Percentiles rank a stretch among this genome's conserved stretches.
Evolutionary conservation across 306 rosid genomes (phyloP).

Genomic region (Cercis canadensis): DNA sequence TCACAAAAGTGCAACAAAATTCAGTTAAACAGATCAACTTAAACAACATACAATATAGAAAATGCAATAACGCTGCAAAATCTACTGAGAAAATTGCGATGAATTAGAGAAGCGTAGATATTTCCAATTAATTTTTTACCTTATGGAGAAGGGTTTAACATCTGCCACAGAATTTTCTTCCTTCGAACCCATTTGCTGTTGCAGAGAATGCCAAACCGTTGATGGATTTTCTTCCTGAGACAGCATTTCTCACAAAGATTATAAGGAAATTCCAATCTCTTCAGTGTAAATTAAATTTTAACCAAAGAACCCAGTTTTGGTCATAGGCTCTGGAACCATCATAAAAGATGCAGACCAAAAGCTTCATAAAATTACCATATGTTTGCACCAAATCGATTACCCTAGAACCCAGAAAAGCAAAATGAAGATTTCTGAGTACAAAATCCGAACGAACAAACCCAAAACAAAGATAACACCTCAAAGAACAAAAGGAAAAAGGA

Average conservation of each 20-base stretch:
- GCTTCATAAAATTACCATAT: slow-evolving; percentile 22
- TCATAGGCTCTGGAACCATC: not conserved
- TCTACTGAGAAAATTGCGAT: not conserved
- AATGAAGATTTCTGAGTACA: slow-evolving; percentile 16
- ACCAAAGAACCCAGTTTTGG: slow-evolving; percentile 27
- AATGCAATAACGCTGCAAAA: slow-evolving; percentile 15
- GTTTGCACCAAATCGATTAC: not conserved
- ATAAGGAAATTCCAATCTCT: not conserved
- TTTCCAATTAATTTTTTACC: no score
- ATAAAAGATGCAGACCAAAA: slow-evolving; percentile 6
- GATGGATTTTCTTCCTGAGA: slow-evolving; percentile 37
- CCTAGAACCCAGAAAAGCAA: slow-evolving; percentile 24
- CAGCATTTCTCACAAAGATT: slow-evolving; percentile 11
- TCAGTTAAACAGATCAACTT: not conserved
- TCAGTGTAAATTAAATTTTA: not conserved
- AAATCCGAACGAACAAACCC: slow-evolving; percentile 30
- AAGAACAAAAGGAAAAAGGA: slow-evolving; percentile 19
- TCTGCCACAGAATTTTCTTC: slow-evolving; percentile 11
- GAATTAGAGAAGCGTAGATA: not conserved
- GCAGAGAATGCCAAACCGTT: slow-evolving; percentile 37
- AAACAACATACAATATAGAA: not conserved
- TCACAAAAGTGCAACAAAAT: not conserved
- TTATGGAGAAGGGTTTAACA: slow-evolving; percentile 40
- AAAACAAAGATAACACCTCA: slow-evolving; percentile 22
- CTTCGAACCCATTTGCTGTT: slow-evolving; percentile 1